Evolutionary conservation across 768 basidiomycete species (phyloP).

Genomic region (Naganishia antarctica): DNA sequence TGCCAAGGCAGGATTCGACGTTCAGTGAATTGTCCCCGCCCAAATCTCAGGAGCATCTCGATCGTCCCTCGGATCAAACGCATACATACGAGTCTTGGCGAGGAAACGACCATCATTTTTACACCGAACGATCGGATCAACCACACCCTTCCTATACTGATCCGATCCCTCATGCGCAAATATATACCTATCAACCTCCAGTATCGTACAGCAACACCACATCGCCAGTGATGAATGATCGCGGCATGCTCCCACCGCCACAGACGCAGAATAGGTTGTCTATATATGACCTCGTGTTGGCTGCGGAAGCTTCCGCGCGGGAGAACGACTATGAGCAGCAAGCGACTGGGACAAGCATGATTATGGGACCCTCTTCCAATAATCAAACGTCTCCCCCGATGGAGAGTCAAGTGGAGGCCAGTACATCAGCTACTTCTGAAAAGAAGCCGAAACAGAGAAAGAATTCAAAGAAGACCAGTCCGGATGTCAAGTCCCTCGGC

Average conservation of each 20-base stretch:
- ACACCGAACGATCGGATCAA: neutral
- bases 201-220: slow-evolving; percentile 7
- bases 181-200: neutral
- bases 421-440: neutral
- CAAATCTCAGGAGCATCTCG: neutral
- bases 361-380: neutral
- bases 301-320: slow-evolving; percentile 5
- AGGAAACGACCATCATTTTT: neutral
- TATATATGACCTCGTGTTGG: slow-evolving; percentile 1
- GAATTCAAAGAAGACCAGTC: neutral
- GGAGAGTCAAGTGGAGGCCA: neutral
- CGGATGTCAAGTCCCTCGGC: neutral
- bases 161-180: slow-evolving; percentile 11
- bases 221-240: neutral
- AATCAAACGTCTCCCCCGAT: neutral
- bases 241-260: neutral
- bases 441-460: slow-evolving; percentile 3
- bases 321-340: slow-evolving; percentile 10
- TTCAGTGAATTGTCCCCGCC: neutral
- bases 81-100: neutral
- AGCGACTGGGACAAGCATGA: neutral
- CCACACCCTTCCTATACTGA: slow-evolving; percentile 3
- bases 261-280: slow-evolving; percentile 14
- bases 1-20: neutral
- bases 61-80: neutral